Evolutionary conservation across 1,284 basidiomycete genomes (phyloP).

Genomic region (Cutaneotrichosporon daszewskae): DNA sequence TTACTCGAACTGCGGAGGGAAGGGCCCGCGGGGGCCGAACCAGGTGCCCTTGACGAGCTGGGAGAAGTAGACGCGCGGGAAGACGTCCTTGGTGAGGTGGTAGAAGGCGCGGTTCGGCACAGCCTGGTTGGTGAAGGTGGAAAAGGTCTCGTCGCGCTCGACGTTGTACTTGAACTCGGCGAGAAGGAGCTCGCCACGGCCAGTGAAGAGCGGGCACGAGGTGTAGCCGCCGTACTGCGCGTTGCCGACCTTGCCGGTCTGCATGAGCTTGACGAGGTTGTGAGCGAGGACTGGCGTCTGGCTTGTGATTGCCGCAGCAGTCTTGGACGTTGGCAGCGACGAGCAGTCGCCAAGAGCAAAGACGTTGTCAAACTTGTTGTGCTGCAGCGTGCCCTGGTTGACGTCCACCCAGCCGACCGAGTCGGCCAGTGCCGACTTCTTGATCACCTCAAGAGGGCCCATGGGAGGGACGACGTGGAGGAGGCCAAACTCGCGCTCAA

Average conservation of each 20-base stretch:
- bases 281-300: constrained; percentile 90
- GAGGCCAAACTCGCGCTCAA: constrained; percentile 71
- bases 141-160: constrained; percentile 80
- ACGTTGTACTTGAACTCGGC: constrained; percentile 80
- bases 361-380: constrained; percentile 74
- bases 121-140: constrained; percentile 61
- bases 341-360: constrained; percentile 88
- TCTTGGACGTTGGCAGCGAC: constrained; percentile 89
- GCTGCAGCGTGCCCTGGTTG: constrained; percentile 70
- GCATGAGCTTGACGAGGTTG: constrained; percentile 72
- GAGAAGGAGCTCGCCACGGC: constrained; percentile 63
- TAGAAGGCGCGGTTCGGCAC: constrained; percentile 66
- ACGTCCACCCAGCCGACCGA: constrained; percentile 83
- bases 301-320: constrained; percentile 84
- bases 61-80: constrained; percentile 85
- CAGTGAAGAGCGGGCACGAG: constrained; percentile 46
- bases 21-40: constrained; percentile 44
- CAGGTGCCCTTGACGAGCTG: constrained; percentile 61
- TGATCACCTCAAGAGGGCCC: constrained; percentile 80
- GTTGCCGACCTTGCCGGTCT: constrained; percentile 61
- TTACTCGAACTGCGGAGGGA: constrained; percentile 38
- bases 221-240: constrained; percentile 76
- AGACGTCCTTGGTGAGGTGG: constrained; percentile 82
- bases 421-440: constrained; percentile 70
- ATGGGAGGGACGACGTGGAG: constrained; percentile 88